These are phyloP conservation scores for Spathaspora girioi DNA, from an alignment of 805 yeast species.

Conservation along the genomic window DNA sequence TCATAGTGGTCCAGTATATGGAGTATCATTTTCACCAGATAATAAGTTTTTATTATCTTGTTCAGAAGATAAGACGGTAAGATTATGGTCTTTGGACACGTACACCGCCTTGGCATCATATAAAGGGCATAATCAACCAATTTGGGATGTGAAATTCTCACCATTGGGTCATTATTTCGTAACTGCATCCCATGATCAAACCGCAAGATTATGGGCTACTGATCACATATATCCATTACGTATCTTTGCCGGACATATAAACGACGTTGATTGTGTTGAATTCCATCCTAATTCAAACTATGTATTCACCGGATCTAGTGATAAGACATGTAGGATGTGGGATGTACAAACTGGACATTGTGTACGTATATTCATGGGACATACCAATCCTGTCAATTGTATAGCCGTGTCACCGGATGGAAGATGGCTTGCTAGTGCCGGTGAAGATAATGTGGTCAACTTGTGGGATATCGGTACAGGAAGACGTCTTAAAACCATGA, in stretches of 20 bases:
- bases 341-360: conserved; percentile 85
- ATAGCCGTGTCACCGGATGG: conserved; percentile 96
- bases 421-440: conserved; percentile 91
- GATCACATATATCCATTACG: conserved; percentile 96
- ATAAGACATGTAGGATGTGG: conserved; percentile 98
- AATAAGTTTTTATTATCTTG: conserved; percentile 73
- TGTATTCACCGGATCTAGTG: conserved; percentile 91
- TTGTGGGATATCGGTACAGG: conserved; percentile 96
- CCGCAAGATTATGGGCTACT: conserved; percentile 96
- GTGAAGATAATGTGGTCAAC: conserved; percentile 84
- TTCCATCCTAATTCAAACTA: conserved; percentile 97
- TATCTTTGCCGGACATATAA: conserved; percentile 94
- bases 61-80: conserved; percentile 88
- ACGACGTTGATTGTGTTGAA: conserved; percentile 91
- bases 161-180: conserved; percentile 97
- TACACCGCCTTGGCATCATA: conserved; percentile 87
- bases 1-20: conserved; percentile 92
- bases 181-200: conserved; percentile 97
- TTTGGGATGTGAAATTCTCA: conserved; percentile 94
- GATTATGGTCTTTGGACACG: conserved; percentile 93
- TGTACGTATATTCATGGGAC: conserved; percentile 90
- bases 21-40: conserved; percentile 87
- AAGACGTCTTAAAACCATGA: conserved; percentile 81
- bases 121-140: conserved; percentile 93
- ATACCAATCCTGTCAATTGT: conserved; percentile 81